These are phyloP conservation scores for Suillus variegatus DNA, from an alignment of 768 basidiomycete species.

Conservation along the genomic window DNA sequence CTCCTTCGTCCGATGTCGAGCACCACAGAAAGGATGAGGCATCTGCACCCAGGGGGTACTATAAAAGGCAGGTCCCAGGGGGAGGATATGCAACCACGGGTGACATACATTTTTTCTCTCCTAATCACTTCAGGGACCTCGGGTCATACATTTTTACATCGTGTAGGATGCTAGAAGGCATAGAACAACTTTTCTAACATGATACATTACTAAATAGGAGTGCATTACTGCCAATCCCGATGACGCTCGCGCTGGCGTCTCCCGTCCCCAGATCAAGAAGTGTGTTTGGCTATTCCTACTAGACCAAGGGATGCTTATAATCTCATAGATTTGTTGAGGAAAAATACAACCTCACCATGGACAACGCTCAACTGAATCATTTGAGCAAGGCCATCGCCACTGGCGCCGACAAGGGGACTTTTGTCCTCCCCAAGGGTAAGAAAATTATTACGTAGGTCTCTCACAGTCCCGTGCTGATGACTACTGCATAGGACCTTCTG, in stretches of 20 bases:
- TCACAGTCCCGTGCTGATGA: slow-evolving; percentile 6
- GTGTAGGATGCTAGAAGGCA: neutral
- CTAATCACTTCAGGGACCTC: neutral
- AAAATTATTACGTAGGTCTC: slow-evolving; percentile 6
- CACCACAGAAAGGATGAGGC: slow-evolving; percentile 9
- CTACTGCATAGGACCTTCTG: slow-evolving; percentile 39
- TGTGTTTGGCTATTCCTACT: slow-evolving; percentile 37
- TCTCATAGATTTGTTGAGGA: slow-evolving; percentile 73
- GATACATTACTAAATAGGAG: slow-evolving; percentile 54
- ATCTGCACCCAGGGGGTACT: slow-evolving; percentile 15
- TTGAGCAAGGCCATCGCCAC: slow-evolving; percentile 77
- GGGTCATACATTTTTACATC: neutral
- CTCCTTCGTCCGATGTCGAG: slow-evolving; percentile 10
- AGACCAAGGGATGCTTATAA: slow-evolving; percentile 17
- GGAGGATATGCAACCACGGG: slow-evolving; percentile 17
- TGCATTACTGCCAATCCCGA: slow-evolving; percentile 75
- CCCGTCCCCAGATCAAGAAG: slow-evolving; percentile 94
- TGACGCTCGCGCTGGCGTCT: slow-evolving; percentile 82
- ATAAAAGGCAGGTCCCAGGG: slow-evolving; percentile 47
- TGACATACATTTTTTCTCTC: neutral
- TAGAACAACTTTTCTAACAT: neutral
- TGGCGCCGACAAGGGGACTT: slow-evolving; percentile 83
- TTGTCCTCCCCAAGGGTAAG: slow-evolving; percentile 86
- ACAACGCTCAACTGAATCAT: slow-evolving; percentile 74
- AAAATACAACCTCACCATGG: slow-evolving; percentile 80